Evolutionary conservation across 2,329 filamentous ascomycete genomes (phyloP), one percentile per base, ranked within the genome.

Genomic region (Lomentospora prolificans): DNA sequence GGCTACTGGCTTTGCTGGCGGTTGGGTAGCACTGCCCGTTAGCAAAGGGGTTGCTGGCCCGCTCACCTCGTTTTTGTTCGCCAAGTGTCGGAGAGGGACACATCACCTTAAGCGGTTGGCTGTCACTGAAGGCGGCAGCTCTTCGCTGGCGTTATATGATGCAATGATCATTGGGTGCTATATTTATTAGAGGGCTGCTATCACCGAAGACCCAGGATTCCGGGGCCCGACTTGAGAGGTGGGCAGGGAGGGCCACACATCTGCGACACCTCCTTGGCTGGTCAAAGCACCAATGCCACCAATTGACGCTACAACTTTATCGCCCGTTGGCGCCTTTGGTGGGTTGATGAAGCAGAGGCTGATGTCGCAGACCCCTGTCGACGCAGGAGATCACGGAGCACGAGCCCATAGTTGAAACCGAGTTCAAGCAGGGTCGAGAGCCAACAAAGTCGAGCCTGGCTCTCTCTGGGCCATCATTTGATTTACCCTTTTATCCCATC

Each of bases 401-500:
- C 50, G 30, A 52, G 50, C 50, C 50, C 50, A 30, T 30, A 22
- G 28, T 52, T 52, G 50, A 52, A 52, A 52, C 50, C 50, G 50
- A 33, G 31, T 17, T 33, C 50, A 52, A 36, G 27, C 50, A 30
- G 22, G 14, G 19, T 24, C 19, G 14, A 28, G 30, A n/a, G 24
- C 50, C 12, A 17, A 33, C 10, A 17, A 31, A 52, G 50, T 33
- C 14, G 25, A 48, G n/a, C n/a, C n/a, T 25, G 12, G 17, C 22
- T 12, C 28, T 19, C 22, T 52, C 7, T 19, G 2, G 25, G 8
- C 27, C 50, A 52, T 52, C 50, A 52, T 52, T 52, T 36, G 28
- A 52, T 52, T 52, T 52, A 52, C 14, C 50, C 50, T 36, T 36
- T 52, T 52, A 17, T 33, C 50, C 50, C 50, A 52, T 52, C 50